Evolutionary conservation across 768 basidiomycete genomes (phyloP), one percentile per base, ranked within the genome.

Genomic region (Kwoniella sp.): DNA sequence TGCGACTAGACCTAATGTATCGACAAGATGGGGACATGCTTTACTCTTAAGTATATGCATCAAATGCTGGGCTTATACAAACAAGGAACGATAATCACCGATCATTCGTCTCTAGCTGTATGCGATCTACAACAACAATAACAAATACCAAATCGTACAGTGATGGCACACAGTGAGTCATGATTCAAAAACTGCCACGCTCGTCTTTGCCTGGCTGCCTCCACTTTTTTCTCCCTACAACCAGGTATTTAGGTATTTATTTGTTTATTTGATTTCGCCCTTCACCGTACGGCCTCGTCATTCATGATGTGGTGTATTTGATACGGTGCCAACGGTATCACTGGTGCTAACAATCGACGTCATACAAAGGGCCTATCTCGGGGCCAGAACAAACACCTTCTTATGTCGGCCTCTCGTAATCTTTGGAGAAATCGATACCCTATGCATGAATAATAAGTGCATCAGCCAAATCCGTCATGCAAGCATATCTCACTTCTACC

Each of bases 341-440:
- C 48, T 49, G 21, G 48, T 47, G 6, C 19, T 17, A n/a, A 5
- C 13, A 5, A 49, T 9, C 56, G 40, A 48, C 56, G 56, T 58
- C 56, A 58, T 58, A 29, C 26, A 21, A 6, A 29, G 12, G 37
- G 29, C 19, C 22, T 6, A 37, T n/a, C n/a, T n/a, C n/a, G n/a
- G 22, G 17, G 25, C 36, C 33, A 25, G 36, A 49, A 5, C 15
- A 10, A 49, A 22, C 22, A 10, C 48, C 17, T 10, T 22, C 48
- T 47, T 47, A 65, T 9, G 58, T 44, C 22, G 64, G 64, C 22
- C 49, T 40, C 47, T 67, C 69, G 60, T 70, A 70, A 51, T 70
- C 69, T 56, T 65, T 64, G n/a, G 65, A 60, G 33, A 70, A 70
- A 53, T 70, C 69, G 57, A 70, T 70, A 54, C 69, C 69, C 69